These are phyloP conservation scores for Hanseniaspora valbyensis DNA, from an alignment of 805 yeast species.

Conservation along the genomic window DNA sequence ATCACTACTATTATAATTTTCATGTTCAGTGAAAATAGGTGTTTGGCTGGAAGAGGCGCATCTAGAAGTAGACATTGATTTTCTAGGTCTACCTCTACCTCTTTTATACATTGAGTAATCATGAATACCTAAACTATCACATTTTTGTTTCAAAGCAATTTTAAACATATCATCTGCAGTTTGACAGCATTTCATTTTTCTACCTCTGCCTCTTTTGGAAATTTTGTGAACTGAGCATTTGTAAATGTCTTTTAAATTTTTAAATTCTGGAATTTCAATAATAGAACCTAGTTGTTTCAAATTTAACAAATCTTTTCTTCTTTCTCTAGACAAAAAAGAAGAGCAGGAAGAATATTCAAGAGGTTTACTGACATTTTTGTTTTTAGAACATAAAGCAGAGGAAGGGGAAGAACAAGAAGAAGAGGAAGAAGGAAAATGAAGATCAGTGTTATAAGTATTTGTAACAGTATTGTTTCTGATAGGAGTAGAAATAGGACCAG, in stretches of 20 bases:
- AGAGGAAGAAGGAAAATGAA: too few species aligned
- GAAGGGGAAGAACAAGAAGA: too few species aligned
- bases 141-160: slow-evolving; percentile 8
- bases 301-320: neutral
- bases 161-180: slow-evolving; percentile 12
- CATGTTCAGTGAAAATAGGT: neutral
- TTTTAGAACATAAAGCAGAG: too few species aligned
- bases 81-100: slow-evolving; percentile 15
- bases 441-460: too few species aligned
- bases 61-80: neutral
- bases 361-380: too few species aligned
- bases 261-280: slow-evolving; percentile 7
- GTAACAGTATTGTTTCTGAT: neutral
- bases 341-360: too few species aligned
- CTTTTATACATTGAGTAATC: slow-evolving; percentile 10
- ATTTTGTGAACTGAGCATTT: slow-evolving; percentile 7
- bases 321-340: too few species aligned
- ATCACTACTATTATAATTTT: neutral
- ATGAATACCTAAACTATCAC: slow-evolving; percentile 9
- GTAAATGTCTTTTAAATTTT: neutral
- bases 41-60: too few species aligned
- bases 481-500: neutral
- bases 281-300: neutral
- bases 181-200: slow-evolving; percentile 14
- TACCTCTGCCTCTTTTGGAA: slow-evolving; percentile 11